Evolutionary conservation across 176 grass and related monocot species (phyloP).

Genomic region (Alloteropsis semialata): DNA sequence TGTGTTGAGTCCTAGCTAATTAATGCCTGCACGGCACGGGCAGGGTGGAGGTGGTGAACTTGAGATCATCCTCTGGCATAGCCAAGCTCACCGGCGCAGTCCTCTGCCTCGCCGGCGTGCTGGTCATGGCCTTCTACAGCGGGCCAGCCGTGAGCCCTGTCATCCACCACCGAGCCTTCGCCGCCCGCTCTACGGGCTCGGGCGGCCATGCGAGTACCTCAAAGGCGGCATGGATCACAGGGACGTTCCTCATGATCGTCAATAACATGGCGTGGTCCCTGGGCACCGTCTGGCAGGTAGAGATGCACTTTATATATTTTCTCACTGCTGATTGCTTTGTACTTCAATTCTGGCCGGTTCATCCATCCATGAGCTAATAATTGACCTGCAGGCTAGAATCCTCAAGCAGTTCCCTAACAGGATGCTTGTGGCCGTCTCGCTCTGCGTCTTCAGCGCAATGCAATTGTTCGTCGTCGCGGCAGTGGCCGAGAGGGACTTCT

Average conservation of each 20-base stretch:
- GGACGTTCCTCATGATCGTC: conserved; percentile 56
- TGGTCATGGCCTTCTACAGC: conserved; percentile 53
- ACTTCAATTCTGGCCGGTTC: not conserved
- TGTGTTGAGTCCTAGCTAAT: not conserved
- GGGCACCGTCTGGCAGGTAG: conserved; percentile 40
- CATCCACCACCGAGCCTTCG: conserved; percentile 35
- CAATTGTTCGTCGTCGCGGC: conserved; percentile 40
- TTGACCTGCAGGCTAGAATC: not conserved
- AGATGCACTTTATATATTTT: not conserved
- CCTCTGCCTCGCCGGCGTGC: conserved; percentile 56
- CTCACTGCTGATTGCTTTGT: not conserved
- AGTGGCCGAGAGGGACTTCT: conserved; percentile 46
- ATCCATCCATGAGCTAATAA: not conserved
- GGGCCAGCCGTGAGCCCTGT: conserved; percentile 48
- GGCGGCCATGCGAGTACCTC: not conserved
- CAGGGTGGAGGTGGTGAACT: conserved; percentile 59
- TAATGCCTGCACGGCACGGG: not conserved
- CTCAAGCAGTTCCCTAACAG: conserved; percentile 59
- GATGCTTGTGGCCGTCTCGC: conserved; percentile 46
- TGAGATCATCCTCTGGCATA: conserved; percentile 42
- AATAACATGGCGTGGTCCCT: conserved; percentile 40
- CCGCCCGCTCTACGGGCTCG: not conserved
- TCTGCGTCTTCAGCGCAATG: conserved; percentile 48
- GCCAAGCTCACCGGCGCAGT: conserved; percentile 46
- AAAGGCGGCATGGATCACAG: conserved; percentile 48